phyloP scores from a whole-genome alignment of 176 grass and related monocot species.

The Carex cristatella region DNA sequence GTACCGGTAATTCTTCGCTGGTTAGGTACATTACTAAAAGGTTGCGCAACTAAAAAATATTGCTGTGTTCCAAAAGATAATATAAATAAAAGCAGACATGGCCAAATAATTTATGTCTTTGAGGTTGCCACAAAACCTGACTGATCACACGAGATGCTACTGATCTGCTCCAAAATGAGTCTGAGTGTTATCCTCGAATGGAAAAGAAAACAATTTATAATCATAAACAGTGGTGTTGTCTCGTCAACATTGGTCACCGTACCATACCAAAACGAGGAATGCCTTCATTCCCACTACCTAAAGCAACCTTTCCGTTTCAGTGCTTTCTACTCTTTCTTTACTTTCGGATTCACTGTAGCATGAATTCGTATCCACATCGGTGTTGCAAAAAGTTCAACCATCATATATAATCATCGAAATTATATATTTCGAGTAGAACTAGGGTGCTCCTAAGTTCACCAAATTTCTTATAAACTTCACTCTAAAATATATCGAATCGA shows the following conservation, averaged over 20 bases:
- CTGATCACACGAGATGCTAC: not conserved
- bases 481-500: no score
- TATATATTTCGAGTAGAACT: no score
- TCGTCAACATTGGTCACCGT: not conserved
- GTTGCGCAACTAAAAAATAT: not conserved
- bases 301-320: not conserved
- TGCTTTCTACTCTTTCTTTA: not conserved
- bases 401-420: no score
- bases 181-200: not conserved
- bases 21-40: not conserved
- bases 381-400: no score
- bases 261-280: slow-evolving; percentile 5
- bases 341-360: not conserved
- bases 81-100: not conserved
- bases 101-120: not conserved
- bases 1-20: not conserved
- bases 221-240: not conserved
- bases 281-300: not conserved
- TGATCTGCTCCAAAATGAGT: not conserved
- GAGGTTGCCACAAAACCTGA: not conserved
- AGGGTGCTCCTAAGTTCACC: no score
- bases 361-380: not conserved
- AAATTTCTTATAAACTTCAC: no score
- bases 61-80: not conserved
- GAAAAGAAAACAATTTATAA: not conserved